Conservation (phyloP, 805 yeast species). For the Komagataella pseudopastoris region DNA sequence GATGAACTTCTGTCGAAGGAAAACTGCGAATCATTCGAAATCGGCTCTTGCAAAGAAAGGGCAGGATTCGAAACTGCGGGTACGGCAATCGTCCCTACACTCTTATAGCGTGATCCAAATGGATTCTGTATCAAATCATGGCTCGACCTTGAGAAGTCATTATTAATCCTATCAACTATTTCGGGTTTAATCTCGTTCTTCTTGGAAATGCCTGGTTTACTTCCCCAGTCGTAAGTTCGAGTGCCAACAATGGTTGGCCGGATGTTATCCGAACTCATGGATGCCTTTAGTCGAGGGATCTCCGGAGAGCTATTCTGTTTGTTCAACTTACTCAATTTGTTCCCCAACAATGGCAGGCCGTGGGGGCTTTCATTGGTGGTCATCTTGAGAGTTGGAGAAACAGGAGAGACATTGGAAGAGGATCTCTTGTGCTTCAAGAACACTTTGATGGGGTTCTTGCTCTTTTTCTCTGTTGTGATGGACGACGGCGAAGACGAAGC, state of each 20-base stretch:
- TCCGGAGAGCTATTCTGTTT: not conserved
- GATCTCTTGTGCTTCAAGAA: slow-evolving; percentile 14
- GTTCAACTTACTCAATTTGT: not conserved
- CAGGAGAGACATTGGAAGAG: slow-evolving; percentile 1
- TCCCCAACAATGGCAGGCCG: not conserved
- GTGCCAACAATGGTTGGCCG: not conserved
- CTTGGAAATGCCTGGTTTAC: not conserved
- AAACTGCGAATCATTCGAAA: not conserved
- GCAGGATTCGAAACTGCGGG: not conserved
- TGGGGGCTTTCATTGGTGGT: not conserved
- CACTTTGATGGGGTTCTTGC: slow-evolving; percentile 13
- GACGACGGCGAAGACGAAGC: not conserved
- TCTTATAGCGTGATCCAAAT: not conserved
- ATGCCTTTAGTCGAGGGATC: not conserved
- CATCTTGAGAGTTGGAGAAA: not conserved
- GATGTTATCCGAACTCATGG: not conserved
- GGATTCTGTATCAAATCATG: not conserved
- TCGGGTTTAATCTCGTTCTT: not conserved
- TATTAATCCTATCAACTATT: not conserved
- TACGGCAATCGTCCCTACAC: not conserved
- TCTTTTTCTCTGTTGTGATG: slow-evolving; percentile 4
- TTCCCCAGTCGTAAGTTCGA: not conserved
- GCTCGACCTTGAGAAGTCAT: not conserved
- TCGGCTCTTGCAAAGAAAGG: not conserved
- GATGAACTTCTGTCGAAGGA: not conserved